These are phyloP conservation scores for Huntiella decipiens DNA, from an alignment of 2,329 filamentous ascomycete genomes.

Conservation along the genomic window DNA sequence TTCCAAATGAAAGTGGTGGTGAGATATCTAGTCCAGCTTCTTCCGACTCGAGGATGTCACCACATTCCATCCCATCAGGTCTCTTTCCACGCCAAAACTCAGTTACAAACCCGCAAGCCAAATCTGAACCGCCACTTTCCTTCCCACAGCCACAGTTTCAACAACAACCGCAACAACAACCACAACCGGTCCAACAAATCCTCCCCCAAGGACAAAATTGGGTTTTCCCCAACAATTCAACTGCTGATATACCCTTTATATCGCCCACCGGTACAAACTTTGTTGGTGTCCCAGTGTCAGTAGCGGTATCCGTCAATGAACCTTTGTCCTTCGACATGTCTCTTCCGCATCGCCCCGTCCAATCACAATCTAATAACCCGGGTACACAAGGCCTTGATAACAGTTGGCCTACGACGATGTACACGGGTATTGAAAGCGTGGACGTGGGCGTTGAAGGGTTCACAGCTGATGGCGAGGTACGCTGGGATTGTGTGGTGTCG, in stretches of 20 bases:
- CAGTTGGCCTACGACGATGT: too few relatives aligned
- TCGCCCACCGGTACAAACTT: not conserved
- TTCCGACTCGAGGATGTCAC: slow-evolving; percentile 9
- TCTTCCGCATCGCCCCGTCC: slow-evolving; percentile 2
- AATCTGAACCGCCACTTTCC: not conserved
- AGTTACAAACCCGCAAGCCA: not conserved
- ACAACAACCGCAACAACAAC: slow-evolving; percentile 1
- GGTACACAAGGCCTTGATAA: not conserved
- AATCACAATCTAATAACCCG: not conserved
- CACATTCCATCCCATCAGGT: not conserved
- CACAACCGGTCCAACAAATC: slow-evolving; percentile 1
- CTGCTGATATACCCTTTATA: not conserved
- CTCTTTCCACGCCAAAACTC: not conserved
- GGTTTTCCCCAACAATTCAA: not conserved
- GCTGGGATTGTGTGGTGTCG: too few relatives aligned
- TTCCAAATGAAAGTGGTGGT: slow-evolving; percentile 5
- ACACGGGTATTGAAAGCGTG: too few relatives aligned
- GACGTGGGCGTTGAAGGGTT: too few relatives aligned
- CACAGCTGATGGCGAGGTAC: too few relatives aligned
- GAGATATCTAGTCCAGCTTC: slow-evolving; percentile 10
- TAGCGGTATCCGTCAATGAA: slow-evolving; percentile 2
- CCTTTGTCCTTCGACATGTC: slow-evolving; percentile 5
- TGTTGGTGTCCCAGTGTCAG: not conserved
- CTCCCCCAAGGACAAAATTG: slow-evolving; percentile 1
- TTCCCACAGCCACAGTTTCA: not conserved